phyloP scores from a whole-genome alignment of 371 early-diverging fungal genomes.

The Apophysomyces variabilis region DNA sequence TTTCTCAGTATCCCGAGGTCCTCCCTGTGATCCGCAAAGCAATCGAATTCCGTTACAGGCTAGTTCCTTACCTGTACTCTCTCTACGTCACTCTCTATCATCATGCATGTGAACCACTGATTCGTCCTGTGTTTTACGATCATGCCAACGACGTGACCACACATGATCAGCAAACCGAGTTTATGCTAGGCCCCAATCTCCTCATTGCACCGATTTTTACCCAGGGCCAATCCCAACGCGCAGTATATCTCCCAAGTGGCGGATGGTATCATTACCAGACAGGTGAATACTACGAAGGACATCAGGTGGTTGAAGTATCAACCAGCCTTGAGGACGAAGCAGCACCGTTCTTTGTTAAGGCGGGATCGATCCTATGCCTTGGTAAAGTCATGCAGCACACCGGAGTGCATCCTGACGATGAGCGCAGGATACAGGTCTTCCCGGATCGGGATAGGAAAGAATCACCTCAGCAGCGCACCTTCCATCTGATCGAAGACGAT shows the following conservation, averaged over 20 bases:
- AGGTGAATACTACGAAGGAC: conserved; percentile 30
- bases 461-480: conserved; percentile 15
- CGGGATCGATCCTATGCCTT: conserved; percentile 33
- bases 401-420: conserved; percentile 30
- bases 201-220: conserved; percentile 58
- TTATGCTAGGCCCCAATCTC: conserved; percentile 58
- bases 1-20: conserved; percentile 41
- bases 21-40: conserved; percentile 57
- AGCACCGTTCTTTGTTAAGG: conserved; percentile 41
- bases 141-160: conserved; percentile 52
- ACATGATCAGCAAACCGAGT: conserved; percentile 53
- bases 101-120: conserved; percentile 46
- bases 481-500: conserved; percentile 46
- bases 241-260: conserved; percentile 42
- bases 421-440: conserved; percentile 41
- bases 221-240: conserved; percentile 25
- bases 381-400: conserved; percentile 42
- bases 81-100: conserved; percentile 41
- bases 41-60: conserved; percentile 56
- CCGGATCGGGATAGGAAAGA: conserved; percentile 23
- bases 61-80: conserved; percentile 64
- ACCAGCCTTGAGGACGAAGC: conserved; percentile 28
- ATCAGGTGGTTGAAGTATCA: conserved; percentile 26
- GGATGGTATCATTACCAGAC: conserved; percentile 52
- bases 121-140: conserved; percentile 61